Evolutionary conservation across 306 rosid species (phyloP), one percentile per base, ranked within the genome.

Genomic region (Geum urbanum): DNA sequence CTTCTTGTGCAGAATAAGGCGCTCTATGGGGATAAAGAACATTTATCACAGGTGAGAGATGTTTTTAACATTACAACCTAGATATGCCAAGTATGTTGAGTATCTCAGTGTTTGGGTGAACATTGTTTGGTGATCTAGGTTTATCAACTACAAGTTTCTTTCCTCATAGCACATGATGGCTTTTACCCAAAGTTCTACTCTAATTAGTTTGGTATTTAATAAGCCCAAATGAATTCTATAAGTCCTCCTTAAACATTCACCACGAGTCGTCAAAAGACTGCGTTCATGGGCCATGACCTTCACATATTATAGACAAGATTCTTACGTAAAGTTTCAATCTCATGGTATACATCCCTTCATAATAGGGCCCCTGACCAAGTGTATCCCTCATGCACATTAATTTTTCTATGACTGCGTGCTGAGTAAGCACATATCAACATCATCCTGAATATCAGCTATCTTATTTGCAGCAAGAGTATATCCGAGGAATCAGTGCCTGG

Each of bases 401-500:
- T 22, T 4, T 9, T 10, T 70, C 40, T 27, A 4, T 70, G 44
- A 12, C 8, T 41, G 20, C 15, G 1, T 54, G 20, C 16, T 54
- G 27, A 16, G 48, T 40, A 69, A 41, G 18, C 51, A 53, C 12
- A 19, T 56, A 41, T 44, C 12, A 74, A 56, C 62, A 50, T 49
- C 5, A 49, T 15, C 72, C 58, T 72, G 54, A 73, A 13, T 41
- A 16, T 55, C 46, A 72, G 71, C 50, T 24, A 77, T 39, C 45
- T 79, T n/a, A 62, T 56, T 51, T 63, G 50, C 95, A 94, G 99
- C 96, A 94, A 88, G 97, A 91, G 81, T 94, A 94, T 82, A 94
- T 94, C 63, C 92, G 96, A 77, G 99, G 99, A 82, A 94, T 94
- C 78, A 94, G 99, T 87, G 99, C 97, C 77, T 94, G 99, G 99